Percentiles rank a stretch among this genome's conserved stretches.
phyloP scores from a whole-genome alignment of 179 eudicot species.

The Beta corolliflora region DNA sequence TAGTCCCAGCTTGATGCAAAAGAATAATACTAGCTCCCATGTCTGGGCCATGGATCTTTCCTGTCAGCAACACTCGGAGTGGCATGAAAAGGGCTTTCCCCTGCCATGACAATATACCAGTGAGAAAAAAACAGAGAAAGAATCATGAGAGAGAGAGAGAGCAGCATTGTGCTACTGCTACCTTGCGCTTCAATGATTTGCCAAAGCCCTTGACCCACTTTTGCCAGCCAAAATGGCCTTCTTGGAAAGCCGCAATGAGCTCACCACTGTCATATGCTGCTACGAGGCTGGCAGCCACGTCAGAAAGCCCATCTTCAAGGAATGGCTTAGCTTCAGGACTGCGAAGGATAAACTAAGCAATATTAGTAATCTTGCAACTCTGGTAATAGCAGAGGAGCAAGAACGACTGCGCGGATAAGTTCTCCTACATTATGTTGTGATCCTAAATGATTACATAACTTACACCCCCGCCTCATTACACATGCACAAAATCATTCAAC shows the following conservation, averaged over 20 bases:
- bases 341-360: slow-evolving; percentile 20
- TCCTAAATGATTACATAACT: background rate
- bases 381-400: background rate
- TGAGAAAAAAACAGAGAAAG: slow-evolving; percentile 4
- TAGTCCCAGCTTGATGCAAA: slow-evolving; percentile 58
- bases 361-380: background rate
- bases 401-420: background rate
- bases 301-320: slow-evolving; percentile 75
- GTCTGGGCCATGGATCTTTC: slow-evolving; percentile 96
- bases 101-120: slow-evolving; percentile 38
- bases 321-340: slow-evolving; percentile 80
- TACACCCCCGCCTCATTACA: background rate
- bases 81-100: slow-evolving; percentile 99
- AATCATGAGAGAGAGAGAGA: background rate
- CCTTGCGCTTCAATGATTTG: slow-evolving; percentile 92
- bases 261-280: slow-evolving; percentile 85
- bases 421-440: background rate
- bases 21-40: slow-evolving; percentile 69
- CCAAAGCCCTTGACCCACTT: slow-evolving; percentile 90
- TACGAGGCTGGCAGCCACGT: slow-evolving; percentile 63
- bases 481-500: background rate
- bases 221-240: slow-evolving; percentile 84
- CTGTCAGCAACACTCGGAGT: slow-evolving; percentile 83
- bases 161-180: slow-evolving; percentile 15
- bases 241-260: slow-evolving; percentile 61